Evolutionary conservation across 192 early-diverging fungal species (phyloP).

Genomic region (Pilaira anomala): DNA sequence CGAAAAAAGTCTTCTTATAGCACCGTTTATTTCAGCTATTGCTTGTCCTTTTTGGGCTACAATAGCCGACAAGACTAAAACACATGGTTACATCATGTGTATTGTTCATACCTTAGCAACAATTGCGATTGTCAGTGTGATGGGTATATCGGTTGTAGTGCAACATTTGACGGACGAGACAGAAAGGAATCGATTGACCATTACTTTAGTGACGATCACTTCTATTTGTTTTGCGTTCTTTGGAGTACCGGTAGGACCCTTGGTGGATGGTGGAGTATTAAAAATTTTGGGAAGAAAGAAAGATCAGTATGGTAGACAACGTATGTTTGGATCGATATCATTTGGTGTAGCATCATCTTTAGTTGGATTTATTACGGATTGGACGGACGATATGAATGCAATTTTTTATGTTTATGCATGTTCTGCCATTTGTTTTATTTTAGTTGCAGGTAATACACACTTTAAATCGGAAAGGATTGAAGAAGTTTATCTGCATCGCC

Average conservation of each 20-base stretch:
- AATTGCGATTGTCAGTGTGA: constrained; percentile 37
- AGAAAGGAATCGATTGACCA: constrained; percentile 17
- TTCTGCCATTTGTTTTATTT: constrained; percentile 37
- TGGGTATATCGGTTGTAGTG: constrained; percentile 37
- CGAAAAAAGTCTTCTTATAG: constrained; percentile 19
- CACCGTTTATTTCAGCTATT: constrained; percentile 46
- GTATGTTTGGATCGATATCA: constrained; percentile 45
- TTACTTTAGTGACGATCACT: constrained; percentile 32
- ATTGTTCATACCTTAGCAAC: constrained; percentile 40
- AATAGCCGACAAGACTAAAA: constrained; percentile 41
- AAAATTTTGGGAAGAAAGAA: constrained; percentile 44
- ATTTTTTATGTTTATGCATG: constrained; percentile 41
- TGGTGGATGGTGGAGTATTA: constrained; percentile 46
- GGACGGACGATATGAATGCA: constrained; percentile 39
- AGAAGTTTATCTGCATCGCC: background rate
- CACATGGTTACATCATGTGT: constrained; percentile 41
- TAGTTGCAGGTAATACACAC: constrained; percentile 28
- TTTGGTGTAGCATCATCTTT: constrained; percentile 38
- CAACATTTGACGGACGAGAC: constrained; percentile 19
- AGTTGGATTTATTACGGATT: constrained; percentile 35
- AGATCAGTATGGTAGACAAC: constrained; percentile 45
- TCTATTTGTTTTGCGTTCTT: constrained; percentile 47
- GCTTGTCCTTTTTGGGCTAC: constrained; percentile 47
- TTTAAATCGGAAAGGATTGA: constrained; percentile 32
- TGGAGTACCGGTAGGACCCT: constrained; percentile 42